Conservation (phyloP, 345 rosid genomes). For the Citrus sinensis region DVS_A1.0 CM039162.1:18383501-18384000, state of each 20-base stretch:
- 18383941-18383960: neutral
- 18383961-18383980: neutral
- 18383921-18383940: neutral
- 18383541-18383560: neutral
- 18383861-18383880: neutral
- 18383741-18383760: neutral
- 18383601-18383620: neutral
- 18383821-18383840: neutral
- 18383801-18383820: neutral
- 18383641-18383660: neutral
- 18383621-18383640: neutral
- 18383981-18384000: neutral
- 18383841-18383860: neutral
- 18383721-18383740: neutral
- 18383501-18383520: neutral
- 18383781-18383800: neutral
- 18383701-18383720: neutral
- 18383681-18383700: neutral
- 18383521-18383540: neutral
- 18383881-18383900: neutral
- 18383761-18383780: neutral
- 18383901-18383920: neutral
- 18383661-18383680: neutral
- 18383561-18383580: neutral
- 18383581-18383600: neutral